A percentile compares a stretch with the other conserved stretches of the same genome.
These are phyloP conservation scores for Fusarium coicis DNA, from an alignment of 2,329 filamentous ascomycete genomes.

Conservation along the genomic window DNA sequence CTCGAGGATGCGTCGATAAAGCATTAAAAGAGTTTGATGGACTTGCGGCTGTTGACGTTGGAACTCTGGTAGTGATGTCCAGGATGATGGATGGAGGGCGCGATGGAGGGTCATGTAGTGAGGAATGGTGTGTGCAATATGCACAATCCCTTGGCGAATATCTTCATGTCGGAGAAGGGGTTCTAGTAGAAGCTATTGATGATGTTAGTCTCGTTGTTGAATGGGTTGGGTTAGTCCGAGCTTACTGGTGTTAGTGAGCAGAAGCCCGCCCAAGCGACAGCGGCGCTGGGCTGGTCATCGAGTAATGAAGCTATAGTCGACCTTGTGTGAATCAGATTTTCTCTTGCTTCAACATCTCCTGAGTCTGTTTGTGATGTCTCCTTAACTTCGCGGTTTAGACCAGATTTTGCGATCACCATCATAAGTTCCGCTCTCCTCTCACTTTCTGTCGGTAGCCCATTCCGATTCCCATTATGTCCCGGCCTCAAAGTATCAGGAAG, in stretches of 20 bases:
- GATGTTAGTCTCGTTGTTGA: background rate
- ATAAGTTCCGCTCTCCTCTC: constrained; percentile 46
- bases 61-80: constrained; percentile 42
- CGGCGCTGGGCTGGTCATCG: constrained; percentile 43
- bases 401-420: constrained; percentile 45
- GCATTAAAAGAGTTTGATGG: constrained; percentile 39
- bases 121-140: constrained; percentile 48
- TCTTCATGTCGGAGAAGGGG: constrained; percentile 48
- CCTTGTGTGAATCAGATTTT: constrained; percentile 44
- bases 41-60: constrained; percentile 31
- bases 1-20: constrained; percentile 50
- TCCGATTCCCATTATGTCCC: constrained; percentile 42
- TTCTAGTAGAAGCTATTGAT: constrained; percentile 49
- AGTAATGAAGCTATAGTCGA: constrained; percentile 43
- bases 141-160: constrained; percentile 45
- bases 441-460: constrained; percentile 34
- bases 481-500: constrained; percentile 48
- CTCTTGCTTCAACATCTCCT: constrained; percentile 44
- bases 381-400: constrained; percentile 45
- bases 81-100: constrained; percentile 39
- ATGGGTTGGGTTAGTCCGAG: background rate
- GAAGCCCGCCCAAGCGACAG: constrained; percentile 51
- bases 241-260: constrained; percentile 52
- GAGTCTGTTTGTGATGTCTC: constrained; percentile 40
- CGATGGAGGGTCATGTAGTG: constrained; percentile 50